Conservation (phyloP, 495 filamentous ascomycete genomes). For the Parathielavia hyrcaniae region DNA sequence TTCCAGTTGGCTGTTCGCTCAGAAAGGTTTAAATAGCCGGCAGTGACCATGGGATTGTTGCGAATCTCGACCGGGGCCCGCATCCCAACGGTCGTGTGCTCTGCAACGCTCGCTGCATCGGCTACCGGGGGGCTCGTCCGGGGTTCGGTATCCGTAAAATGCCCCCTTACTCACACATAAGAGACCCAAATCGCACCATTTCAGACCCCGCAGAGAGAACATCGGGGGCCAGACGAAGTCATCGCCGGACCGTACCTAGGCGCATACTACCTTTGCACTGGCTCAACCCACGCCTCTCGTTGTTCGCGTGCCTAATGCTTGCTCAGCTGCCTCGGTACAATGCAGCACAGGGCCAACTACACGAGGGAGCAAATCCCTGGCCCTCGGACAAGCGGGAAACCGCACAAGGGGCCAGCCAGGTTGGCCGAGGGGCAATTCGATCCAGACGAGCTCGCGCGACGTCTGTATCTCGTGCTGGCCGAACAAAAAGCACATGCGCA, state of each 20-base stretch:
- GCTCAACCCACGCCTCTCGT: not conserved
- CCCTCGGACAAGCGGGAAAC: not conserved
- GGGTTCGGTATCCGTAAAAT: not conserved
- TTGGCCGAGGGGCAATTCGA: conserved; percentile 42
- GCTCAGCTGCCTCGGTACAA: conserved; percentile 2
- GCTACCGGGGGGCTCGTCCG: not conserved
- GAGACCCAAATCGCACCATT: not conserved
- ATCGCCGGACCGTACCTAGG: too few species aligned
- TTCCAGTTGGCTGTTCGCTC: not conserved
- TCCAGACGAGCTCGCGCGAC: conserved; percentile 44
- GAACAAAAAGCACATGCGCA: conserved; percentile 35
- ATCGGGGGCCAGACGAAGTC: too few species aligned
- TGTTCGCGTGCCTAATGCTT: not conserved
- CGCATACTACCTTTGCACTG: not conserved
- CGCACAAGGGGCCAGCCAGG: not conserved
- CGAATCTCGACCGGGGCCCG: not conserved
- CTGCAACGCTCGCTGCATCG: conserved; percentile 14
- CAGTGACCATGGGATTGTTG: not conserved
- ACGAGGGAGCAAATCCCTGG: conserved; percentile 18
- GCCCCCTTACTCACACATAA: conserved; percentile 1
- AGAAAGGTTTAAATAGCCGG: not conserved
- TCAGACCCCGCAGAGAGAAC: not conserved
- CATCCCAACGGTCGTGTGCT: conserved; percentile 15
- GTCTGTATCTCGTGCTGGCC: conserved; percentile 41
- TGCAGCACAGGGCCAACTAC: conserved; percentile 25